These are phyloP conservation scores for Nicotiana knightiana DNA, from an alignment of 257 asterid genomes.

Conservation along the genomic window DNA sequence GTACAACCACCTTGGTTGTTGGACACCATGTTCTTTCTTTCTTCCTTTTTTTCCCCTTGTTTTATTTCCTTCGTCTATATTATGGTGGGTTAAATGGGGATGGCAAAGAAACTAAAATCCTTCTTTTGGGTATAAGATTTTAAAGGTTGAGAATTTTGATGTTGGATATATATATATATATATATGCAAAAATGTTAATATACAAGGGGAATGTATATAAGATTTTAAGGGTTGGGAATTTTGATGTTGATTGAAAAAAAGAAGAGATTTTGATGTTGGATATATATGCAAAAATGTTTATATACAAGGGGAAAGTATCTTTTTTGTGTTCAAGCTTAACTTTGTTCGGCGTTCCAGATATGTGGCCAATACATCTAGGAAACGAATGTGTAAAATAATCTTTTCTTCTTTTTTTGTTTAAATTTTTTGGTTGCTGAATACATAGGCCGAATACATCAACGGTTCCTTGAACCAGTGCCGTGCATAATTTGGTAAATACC, in stretches of 20 bases:
- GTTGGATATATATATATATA: neutral
- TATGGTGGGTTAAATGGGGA: neutral
- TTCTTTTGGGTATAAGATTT: constrained; percentile 15
- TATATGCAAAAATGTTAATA: neutral
- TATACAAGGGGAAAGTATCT: neutral
- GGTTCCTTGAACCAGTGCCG: no score
- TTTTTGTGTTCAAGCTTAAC: neutral
- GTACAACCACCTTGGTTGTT: constrained; percentile 26
- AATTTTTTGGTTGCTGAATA: no score
- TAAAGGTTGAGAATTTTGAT: constrained; percentile 8
- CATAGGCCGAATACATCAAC: no score
- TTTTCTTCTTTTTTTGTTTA: no score
- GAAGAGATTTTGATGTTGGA: constrained; percentile 4
- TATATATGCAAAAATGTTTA: neutral
- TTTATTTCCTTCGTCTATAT: neutral
- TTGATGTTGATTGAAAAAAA: constrained; percentile 5
- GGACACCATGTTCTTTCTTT: neutral
- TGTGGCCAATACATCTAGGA: no score
- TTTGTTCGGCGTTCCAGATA: neutral
- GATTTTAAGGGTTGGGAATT: constrained; percentile 10
- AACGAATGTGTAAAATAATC: no score
- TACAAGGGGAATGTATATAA: constrained; percentile 5
- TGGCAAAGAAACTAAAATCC: neutral
- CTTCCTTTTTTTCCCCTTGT: neutral
- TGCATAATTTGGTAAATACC: no score